Percentiles rank a stretch among this genome's conserved stretches.
These are phyloP conservation scores for Suhomyces panamericanus DNA, from an alignment of 1,139 yeast genomes.

Conservation along the genomic window DNA sequence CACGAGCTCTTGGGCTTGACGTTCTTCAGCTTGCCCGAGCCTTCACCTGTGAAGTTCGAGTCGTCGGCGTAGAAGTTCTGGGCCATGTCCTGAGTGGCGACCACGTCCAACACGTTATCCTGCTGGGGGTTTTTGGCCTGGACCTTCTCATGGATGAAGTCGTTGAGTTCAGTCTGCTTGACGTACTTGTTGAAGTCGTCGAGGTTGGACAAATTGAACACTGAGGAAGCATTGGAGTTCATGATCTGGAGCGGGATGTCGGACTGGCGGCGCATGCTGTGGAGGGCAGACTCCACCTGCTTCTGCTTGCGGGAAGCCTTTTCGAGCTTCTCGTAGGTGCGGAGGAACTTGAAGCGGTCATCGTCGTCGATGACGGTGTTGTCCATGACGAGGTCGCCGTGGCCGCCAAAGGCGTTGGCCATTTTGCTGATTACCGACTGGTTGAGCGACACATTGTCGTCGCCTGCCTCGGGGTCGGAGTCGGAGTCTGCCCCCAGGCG, in stretches of 20 bases:
- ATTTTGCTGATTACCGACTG: constrained; percentile 31
- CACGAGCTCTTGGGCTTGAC: constrained; percentile 16
- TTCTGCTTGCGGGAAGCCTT: constrained; percentile 14
- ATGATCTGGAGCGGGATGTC: constrained; percentile 32
- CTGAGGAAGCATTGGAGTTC: constrained; percentile 23
- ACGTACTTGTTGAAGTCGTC: constrained; percentile 41
- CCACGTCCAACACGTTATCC: constrained; percentile 31
- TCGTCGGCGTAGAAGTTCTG: constrained; percentile 31
- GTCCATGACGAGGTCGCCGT: constrained; percentile 9
- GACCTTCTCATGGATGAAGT: constrained; percentile 27
- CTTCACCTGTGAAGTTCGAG: constrained; percentile 17
- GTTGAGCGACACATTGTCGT: constrained; percentile 22
- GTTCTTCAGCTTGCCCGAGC: constrained; percentile 3
- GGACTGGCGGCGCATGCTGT: constrained; percentile 17
- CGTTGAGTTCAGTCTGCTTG: constrained; percentile 39
- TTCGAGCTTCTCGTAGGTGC: constrained; percentile 26
- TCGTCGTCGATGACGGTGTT: constrained; percentile 15
- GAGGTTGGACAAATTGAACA: constrained; percentile 36
- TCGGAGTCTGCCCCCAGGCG: constrained; percentile 20
- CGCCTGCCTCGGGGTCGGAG: constrained; percentile 14
- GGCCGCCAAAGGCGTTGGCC: constrained; percentile 14
- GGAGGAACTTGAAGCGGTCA: constrained; percentile 33
- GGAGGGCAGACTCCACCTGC: constrained; percentile 14
- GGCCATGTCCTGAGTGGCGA: constrained; percentile 31
- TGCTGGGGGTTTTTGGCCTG: constrained; percentile 13